phyloP scores from a whole-genome alignment of 768 basidiomycete genomes.

The Pluteus cervinus region DNA sequence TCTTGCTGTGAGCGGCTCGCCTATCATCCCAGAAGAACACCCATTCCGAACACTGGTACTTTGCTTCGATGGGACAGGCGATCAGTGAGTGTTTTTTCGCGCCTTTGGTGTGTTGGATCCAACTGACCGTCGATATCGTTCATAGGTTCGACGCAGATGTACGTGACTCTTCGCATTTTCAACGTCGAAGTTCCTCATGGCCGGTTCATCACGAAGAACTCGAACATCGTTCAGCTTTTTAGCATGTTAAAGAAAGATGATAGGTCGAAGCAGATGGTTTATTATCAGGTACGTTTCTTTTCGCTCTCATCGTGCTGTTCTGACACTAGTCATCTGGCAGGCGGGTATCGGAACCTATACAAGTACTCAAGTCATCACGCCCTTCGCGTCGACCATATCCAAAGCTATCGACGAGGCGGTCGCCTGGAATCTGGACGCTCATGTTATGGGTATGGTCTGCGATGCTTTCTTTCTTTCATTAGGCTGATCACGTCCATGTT shows the following conservation, averaged over 20 bases:
- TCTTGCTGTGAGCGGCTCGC: too few species aligned
- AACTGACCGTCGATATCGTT: background rate
- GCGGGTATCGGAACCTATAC: conserved; percentile 4
- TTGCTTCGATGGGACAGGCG: conserved; percentile 64
- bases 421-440: conserved; percentile 1
- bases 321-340: too few species aligned
- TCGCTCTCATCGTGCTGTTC: too few species aligned
- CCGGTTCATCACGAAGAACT: conserved; percentile 25
- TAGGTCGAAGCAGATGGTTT: conserved; percentile 41
- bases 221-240: conserved; percentile 46
- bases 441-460: conserved; percentile 5
- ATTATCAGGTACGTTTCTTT: conserved; percentile 40
- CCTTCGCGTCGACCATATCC: background rate
- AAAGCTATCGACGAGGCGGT: conserved; percentile 2
- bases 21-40: too few species aligned
- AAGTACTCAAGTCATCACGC: conserved; percentile 1
- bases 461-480: background rate
- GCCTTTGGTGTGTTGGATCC: background rate
- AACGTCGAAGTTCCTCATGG: background rate
- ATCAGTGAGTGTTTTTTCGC: conserved; percentile 23
- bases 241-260: conserved; percentile 47
- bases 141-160: conserved; percentile 35
- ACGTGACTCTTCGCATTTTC: conserved; percentile 3
- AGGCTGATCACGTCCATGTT: too few species aligned
- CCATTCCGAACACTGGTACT: conserved; percentile 47